Conservation (phyloP, 805 yeast species). For the Wickerhamomyces alni region DNA sequence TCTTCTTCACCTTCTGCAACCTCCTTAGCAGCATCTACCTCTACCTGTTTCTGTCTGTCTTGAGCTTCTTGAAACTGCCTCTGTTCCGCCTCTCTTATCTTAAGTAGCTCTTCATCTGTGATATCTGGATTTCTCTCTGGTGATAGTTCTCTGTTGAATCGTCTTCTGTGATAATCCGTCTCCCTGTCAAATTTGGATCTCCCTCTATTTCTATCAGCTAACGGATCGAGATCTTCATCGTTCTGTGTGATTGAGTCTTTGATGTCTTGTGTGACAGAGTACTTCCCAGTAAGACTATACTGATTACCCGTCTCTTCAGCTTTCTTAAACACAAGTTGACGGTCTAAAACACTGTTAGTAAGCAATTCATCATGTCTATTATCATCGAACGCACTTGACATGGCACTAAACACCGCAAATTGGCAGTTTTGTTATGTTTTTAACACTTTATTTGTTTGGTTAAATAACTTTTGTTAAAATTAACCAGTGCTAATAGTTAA, state of each 20-base stretch:
- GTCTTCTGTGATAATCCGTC: conserved; percentile 41
- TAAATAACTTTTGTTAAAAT: no score
- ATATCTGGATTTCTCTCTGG: conserved; percentile 25
- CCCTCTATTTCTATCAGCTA: conserved; percentile 19
- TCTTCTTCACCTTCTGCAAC: conserved; percentile 4
- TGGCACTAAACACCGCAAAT: neutral
- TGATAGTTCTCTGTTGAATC: conserved; percentile 26
- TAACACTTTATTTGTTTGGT: no score
- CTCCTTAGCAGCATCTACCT: neutral
- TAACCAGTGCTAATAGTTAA: no score
- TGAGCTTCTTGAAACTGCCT: conserved; percentile 26
- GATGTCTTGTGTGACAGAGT: conserved; percentile 33
- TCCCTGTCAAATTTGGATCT: conserved; percentile 32
- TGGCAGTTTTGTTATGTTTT: no score
- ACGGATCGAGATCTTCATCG: conserved; percentile 23
- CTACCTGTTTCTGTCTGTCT: neutral
- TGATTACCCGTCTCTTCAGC: conserved; percentile 2
- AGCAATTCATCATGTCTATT: neutral
- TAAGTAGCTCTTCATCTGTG: conserved; percentile 38
- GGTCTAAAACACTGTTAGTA: conserved; percentile 4
- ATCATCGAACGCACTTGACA: conserved; percentile 5
- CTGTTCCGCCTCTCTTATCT: conserved; percentile 33
- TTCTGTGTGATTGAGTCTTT: conserved; percentile 22
- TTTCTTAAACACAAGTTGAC: conserved; percentile 8
- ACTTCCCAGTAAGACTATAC: conserved; percentile 30